Base-by-base conservation (phyloP, 148 eudicot species). In the Chenopodium suecicum region DNA sequence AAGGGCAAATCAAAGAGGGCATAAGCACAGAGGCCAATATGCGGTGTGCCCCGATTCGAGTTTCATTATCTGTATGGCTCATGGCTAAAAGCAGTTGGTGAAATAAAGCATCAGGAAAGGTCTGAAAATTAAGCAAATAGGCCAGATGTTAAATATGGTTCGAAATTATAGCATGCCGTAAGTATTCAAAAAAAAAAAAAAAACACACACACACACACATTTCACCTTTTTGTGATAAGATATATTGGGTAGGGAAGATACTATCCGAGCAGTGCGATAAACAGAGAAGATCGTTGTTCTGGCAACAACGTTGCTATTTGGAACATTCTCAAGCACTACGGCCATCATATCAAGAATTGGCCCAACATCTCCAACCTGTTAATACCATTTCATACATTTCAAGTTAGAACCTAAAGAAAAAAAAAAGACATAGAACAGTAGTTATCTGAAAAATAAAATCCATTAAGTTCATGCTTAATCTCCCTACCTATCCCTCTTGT, bases 271-370 rank as follows among this genome's bases (percentile, higher is more conserved):
- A 32, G 91, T 90, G 58, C 92, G 91, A 88, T 89, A 90, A 80
- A 89, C 90, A 84, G 91, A 83, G 79, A 75, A 77, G 63, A 94
- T 76, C 9, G 93, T 90, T 25, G 92, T 70, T 88, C 93, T 92
- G 78, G 93, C 92, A 73, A 67, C 79, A 82, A 82, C 31, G 79
- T 86, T 86, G 87, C 73, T 91, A 75, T 79, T 77, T 67, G 92
- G 89, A 82, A 92, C 77, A 83, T 89, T 91, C 87, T 94, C 98
- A 60, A 94, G 89, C 84, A 84, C 91, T 85, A 86, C 90, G 25
- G 94, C 94, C 94, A 94, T 92, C 94, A 89, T 76, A 86, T 94
- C 98, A 81, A 94, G 92, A 82, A 94, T 87, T 67, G 97, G 94
- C 50, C 98, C 98, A 14, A 83, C 82, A 86, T 94, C 97, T 20